These are phyloP conservation scores for Termitomyces bulborhizus DNA, from an alignment of 768 basidiomycete species.

Conservation along the genomic window DNA sequence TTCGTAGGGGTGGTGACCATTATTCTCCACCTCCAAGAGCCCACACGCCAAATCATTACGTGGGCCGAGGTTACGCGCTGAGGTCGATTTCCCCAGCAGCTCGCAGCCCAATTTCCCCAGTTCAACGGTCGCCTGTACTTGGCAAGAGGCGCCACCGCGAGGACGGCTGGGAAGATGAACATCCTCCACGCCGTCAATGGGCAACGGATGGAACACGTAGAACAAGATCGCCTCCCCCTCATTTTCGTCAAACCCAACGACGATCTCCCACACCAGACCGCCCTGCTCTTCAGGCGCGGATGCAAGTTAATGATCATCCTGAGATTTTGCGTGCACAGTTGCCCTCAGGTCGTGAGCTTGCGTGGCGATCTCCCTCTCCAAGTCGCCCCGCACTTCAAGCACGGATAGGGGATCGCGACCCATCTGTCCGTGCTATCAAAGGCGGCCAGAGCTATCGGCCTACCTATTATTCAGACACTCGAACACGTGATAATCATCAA, in stretches of 20 bases:
- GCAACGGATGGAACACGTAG: constrained; percentile 5
- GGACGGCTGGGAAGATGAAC: constrained; percentile 13
- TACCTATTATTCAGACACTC: constrained; percentile 2
- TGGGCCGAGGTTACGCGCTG: background rate
- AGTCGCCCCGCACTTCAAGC: constrained; percentile 13
- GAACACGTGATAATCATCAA: background rate
- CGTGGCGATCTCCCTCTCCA: constrained; percentile 17
- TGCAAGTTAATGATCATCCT: background rate
- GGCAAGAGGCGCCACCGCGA: constrained; percentile 17
- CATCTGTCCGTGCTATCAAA: background rate
- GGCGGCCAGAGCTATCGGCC: constrained; percentile 14
- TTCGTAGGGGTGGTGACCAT: constrained; percentile 6
- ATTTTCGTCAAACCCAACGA: background rate
- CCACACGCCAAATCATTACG: background rate
- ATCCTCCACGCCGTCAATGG: constrained; percentile 15
- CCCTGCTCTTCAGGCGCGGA: background rate
- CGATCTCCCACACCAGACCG: background rate
- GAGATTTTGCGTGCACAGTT: background rate
- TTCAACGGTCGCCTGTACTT: constrained; percentile 2
- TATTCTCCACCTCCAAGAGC: constrained; percentile 11
- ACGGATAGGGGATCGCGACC: constrained; percentile 8
- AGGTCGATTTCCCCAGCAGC: background rate
- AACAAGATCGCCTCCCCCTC: background rate
- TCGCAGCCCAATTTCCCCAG: background rate
- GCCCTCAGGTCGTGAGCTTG: background rate